Percentiles rank a stretch among this genome's conserved stretches.
Evolutionary conservation across 2,329 filamentous ascomycete species (phyloP).

Genomic region (Fusarium sacchari): DNA sequence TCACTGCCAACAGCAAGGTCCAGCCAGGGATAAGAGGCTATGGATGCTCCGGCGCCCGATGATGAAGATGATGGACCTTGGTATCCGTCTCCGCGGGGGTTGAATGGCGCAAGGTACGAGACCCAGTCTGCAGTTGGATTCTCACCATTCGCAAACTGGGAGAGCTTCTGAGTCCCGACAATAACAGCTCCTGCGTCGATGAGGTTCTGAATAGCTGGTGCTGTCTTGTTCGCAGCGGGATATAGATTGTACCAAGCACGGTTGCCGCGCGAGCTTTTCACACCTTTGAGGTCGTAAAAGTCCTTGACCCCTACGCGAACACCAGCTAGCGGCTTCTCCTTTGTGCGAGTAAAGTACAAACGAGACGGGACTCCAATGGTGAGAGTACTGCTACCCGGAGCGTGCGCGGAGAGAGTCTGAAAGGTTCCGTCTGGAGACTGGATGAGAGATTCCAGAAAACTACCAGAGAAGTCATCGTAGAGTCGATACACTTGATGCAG

Average conservation of each 20-base stretch:
- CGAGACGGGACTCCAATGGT: conserved; percentile 2
- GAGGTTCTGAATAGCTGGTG: conserved; percentile 2
- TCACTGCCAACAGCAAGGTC: conserved; percentile 43
- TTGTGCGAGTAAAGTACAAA: neutral
- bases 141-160: conserved; percentile 19
- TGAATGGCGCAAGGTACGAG: conserved; percentile 55
- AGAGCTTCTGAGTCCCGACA: conserved; percentile 21
- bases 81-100: conserved; percentile 60
- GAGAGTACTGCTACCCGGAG: neutral
- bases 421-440: neutral
- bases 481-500: neutral
- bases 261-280: conserved; percentile 17
- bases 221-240: neutral
- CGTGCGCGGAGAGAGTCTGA: neutral
- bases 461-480: neutral
- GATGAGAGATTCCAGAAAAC: neutral
- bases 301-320: conserved; percentile 24
- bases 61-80: conserved; percentile 54
- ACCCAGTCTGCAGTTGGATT: conserved; percentile 27
- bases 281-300: conserved; percentile 15
- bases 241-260: conserved; percentile 20
- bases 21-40: conserved; percentile 56
- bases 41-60: conserved; percentile 53
- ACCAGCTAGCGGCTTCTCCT: neutral
- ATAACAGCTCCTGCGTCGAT: conserved; percentile 23